Percentiles rank a stretch among this genome's conserved stretches.
phyloP scores from a whole-genome alignment of 2,329 filamentous ascomycete genomes.

The Aspergillus sp. region DNA sequence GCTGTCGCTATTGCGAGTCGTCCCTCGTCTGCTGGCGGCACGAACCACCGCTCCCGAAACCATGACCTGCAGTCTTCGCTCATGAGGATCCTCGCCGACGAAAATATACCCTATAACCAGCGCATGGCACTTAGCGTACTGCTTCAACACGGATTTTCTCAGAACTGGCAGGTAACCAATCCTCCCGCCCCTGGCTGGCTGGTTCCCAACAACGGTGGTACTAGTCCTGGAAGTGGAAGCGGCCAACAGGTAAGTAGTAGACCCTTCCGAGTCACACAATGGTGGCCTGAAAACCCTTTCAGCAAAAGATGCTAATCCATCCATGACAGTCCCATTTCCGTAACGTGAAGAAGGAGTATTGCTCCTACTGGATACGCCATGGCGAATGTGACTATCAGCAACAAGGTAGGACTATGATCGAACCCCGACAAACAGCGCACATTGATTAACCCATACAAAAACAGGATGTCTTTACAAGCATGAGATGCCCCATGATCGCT shows the following conservation, averaged over 20 bases:
- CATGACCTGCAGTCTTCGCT: slow-evolving; percentile 22
- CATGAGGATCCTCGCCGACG: slow-evolving; percentile 22
- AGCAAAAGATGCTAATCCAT: slow-evolving; percentile 7
- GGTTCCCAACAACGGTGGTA: slow-evolving; percentile 14
- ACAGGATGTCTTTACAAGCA: slow-evolving; percentile 80
- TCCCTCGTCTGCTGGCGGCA: slow-evolving; percentile 4
- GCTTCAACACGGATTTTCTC: slow-evolving; percentile 20
- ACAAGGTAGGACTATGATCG: slow-evolving; percentile 51
- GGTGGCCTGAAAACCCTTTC: background rate
- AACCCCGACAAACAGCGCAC: background rate
- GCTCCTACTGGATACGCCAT: slow-evolving; percentile 85
- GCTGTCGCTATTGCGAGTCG: slow-evolving; percentile 2
- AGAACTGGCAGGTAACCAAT: slow-evolving; percentile 17
- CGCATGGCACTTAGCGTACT: slow-evolving; percentile 23
- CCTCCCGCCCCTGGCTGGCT: slow-evolving; percentile 16
- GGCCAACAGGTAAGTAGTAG: slow-evolving; percentile 22
- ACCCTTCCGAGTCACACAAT: background rate
- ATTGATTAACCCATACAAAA: background rate
- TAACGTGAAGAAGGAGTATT: slow-evolving; percentile 67
- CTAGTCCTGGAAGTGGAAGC: slow-evolving; percentile 9
- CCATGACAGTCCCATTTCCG: slow-evolving; percentile 10
- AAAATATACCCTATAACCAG: slow-evolving; percentile 17
- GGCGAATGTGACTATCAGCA: slow-evolving; percentile 83
- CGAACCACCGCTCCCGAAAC: slow-evolving; percentile 13
- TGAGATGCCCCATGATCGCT: slow-evolving; percentile 74